Evolutionary conservation across 768 basidiomycete species (phyloP).

Genomic region (Tricholoma sp.): DNA sequence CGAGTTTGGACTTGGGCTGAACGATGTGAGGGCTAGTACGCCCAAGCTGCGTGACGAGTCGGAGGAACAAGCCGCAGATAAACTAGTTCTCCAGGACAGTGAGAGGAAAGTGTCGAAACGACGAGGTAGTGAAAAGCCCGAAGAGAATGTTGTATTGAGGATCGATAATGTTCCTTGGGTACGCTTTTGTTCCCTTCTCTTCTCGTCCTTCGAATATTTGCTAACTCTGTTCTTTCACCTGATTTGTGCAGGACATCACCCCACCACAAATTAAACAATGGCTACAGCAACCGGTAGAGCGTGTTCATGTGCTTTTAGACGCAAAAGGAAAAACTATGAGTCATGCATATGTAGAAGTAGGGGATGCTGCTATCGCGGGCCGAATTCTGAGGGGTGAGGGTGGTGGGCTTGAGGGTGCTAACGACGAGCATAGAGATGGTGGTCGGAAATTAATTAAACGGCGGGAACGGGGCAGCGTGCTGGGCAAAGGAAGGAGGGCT

Average conservation of each 20-base stretch:
- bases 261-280: slow-evolving; percentile 65
- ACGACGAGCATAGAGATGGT: not conserved
- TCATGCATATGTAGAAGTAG: slow-evolving; percentile 79
- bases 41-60: slow-evolving; percentile 31
- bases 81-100: slow-evolving; percentile 4
- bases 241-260: slow-evolving; percentile 64
- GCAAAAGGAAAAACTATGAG: slow-evolving; percentile 78
- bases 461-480: slow-evolving; percentile 52
- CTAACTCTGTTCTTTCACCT: not conserved
- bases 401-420: slow-evolving; percentile 12
- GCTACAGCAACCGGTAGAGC: slow-evolving; percentile 65
- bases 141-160: slow-evolving; percentile 60
- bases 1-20: slow-evolving; percentile 35
- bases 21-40: slow-evolving; percentile 36
- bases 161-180: slow-evolving; percentile 93
- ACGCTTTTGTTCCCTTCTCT: slow-evolving; percentile 14
- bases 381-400: slow-evolving; percentile 60
- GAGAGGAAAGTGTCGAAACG: slow-evolving; percentile 5
- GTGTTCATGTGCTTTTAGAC: slow-evolving; percentile 77
- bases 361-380: slow-evolving; percentile 54
- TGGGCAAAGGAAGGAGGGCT: slow-evolving; percentile 74
- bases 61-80: not conserved
- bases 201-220: not conserved
- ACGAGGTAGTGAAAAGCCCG: slow-evolving; percentile 12
- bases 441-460: slow-evolving; percentile 28